A percentile compares a stretch with the other conserved stretches of the same genome.
phyloP scores from a whole-genome alignment of 2,329 filamentous ascomycete species.

The Diaporthe destruens region DNA sequence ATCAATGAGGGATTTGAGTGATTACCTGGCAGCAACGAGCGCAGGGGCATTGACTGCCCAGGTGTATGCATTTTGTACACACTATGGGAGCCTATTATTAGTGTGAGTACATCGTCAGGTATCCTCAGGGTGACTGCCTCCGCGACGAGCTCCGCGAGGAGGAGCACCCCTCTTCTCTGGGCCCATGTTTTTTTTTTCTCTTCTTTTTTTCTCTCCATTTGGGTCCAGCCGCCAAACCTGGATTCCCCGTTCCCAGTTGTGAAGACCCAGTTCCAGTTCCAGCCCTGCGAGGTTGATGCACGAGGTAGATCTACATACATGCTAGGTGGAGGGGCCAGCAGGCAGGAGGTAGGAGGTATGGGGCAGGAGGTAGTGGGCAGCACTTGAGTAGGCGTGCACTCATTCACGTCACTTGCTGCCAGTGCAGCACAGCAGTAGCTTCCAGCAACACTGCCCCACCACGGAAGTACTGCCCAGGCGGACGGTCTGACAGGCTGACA shows the following conservation, averaged over 20 bases:
- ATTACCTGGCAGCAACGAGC: not conserved
- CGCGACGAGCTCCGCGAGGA: slow-evolving; percentile 24
- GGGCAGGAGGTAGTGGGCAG: not conserved
- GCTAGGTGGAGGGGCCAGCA: not conserved
- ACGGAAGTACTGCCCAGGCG: not conserved
- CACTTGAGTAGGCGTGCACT: not conserved
- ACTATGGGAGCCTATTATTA: too few relatives aligned
- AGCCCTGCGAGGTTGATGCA: slow-evolving; percentile 32
- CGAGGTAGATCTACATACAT: not conserved
- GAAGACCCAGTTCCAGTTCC: not conserved
- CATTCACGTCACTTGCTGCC: not conserved
- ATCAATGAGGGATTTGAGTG: slow-evolving; percentile 25
- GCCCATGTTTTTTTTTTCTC: not conserved
- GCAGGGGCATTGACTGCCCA: not conserved
- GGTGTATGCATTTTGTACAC: too few relatives aligned
- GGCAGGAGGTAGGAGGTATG: not conserved
- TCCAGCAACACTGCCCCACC: slow-evolving; percentile 3
- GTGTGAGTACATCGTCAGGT: not conserved
- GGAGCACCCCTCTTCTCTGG: not conserved
- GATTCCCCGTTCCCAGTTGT: not conserved
- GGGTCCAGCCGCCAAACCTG: not conserved
- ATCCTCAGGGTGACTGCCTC: slow-evolving; percentile 36
- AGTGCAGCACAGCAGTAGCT: not conserved
- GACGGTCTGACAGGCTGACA: not conserved
- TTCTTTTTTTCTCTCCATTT: not conserved